phyloP scores from a whole-genome alignment of 2,329 filamentous ascomycete genomes.

The Aspergillus sojae region DNA sequence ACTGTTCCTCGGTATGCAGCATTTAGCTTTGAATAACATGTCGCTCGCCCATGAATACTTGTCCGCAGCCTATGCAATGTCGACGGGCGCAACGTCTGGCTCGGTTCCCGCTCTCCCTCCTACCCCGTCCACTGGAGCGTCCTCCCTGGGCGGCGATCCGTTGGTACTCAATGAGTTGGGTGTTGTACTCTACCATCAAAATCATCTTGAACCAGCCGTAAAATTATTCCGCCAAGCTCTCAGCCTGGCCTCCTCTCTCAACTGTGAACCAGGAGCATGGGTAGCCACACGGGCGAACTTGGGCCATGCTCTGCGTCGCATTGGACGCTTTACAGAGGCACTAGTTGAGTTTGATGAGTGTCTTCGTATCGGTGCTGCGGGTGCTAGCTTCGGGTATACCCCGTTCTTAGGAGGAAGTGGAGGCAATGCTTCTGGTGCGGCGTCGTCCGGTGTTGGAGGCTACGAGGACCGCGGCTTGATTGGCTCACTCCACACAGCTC shows the following conservation, averaged over 20 bases:
- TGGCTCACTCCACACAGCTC: conserved; percentile 50
- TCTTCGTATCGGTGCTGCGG: conserved; percentile 73
- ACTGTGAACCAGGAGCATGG: conserved; percentile 80
- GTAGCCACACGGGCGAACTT: conserved; percentile 84
- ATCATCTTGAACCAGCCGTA: conserved; percentile 73
- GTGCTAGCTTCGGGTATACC: conserved; percentile 75
- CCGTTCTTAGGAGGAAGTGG: conserved; percentile 56
- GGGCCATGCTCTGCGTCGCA: conserved; percentile 79
- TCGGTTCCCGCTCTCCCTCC: conserved; percentile 29
- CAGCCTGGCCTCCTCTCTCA: conserved; percentile 74
- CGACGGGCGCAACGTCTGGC: conserved; percentile 42
- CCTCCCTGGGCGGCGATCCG: conserved; percentile 63
- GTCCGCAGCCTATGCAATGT: conserved; percentile 75
- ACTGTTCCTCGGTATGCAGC: conserved; percentile 97
- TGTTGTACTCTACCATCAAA: conserved; percentile 92
- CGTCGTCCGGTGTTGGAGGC: conserved; percentile 46
- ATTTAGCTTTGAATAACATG: conserved; percentile 94
- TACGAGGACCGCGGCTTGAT: conserved; percentile 51
- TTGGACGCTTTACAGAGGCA: conserved; percentile 69
- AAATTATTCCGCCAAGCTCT: conserved; percentile 78
- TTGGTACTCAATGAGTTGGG: conserved; percentile 94
- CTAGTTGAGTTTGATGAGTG: conserved; percentile 85
- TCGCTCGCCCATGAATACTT: conserved; percentile 91
- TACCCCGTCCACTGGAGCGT: conserved; percentile 24
- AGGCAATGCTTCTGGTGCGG: conserved; percentile 36